Base-by-base conservation (phyloP, 345 rosid species). In the Salix caprea region DNA sequence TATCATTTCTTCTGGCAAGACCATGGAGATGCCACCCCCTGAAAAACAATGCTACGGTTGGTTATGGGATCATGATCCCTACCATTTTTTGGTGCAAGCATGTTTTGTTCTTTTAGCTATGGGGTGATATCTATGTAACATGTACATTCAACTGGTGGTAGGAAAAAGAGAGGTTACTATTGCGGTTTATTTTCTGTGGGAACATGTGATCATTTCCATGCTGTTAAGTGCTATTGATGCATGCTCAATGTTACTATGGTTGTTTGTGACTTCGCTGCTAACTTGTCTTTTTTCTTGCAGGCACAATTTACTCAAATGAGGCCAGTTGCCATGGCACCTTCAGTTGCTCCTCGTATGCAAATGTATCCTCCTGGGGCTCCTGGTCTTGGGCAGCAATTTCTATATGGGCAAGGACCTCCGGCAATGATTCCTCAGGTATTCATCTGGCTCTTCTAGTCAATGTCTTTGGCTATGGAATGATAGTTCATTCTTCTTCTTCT, bases 291-390 rank as follows among this genome's bases (percentile, higher is more conserved):
- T 21, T 23, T 40, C 19, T 6, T 54, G 66, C 76, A 80, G 83
- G 83, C 83, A 18, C 83, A 81, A 23, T 76, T 81, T 76, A 68
- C 80, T 1, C 83, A 81, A 42, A 37, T 81, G 77, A 50, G 83
- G 52, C 80, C 83, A 14, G 80, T 72, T 61, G 58, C 74, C 11
- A 72, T 67, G 73, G 32, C 80, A n/a, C 73, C 80, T 34, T 18
- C 83, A 6, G 76, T 72, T 66, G 74, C 56, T 42, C 66, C 83
- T 26, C 80, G 83, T 1, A 67, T 81, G 80, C 80, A 80, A 28
- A 61, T 76, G 16, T 76, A 65, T 24, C 69, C 80, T 72, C 80
- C 83, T 13, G 80, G 77, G 68, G 79, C 73, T 39, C 70, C 83
- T 6, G 80, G 83, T 15, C 23, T 81, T 6, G 83, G 80, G 2